Evolutionary conservation across 495 filamentous ascomycete species (phyloP), one percentile per base, ranked within the genome.

Genomic region (Tuber magnatum): DNA sequence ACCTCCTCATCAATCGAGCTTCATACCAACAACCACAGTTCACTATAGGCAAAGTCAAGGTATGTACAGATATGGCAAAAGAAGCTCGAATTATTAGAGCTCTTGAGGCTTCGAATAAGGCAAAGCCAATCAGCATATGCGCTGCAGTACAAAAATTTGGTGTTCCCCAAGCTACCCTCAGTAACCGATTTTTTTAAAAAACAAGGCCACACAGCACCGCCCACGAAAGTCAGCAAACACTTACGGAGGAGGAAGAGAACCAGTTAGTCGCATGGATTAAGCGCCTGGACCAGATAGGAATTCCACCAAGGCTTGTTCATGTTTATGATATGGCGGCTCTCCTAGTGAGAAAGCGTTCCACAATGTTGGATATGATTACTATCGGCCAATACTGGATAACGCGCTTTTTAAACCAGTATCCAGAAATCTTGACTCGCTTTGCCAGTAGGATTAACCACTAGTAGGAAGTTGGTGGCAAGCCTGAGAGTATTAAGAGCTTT

Each of bases 241-340:
- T 77, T n/a, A 74, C 38, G 0, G 40, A 69, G 14, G 65, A 70
- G 69, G 41, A 78, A 22, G 70, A 75, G 18, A 73, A 42, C 0
- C 56, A 43, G 20, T 24, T 77, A 8, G 76, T 65, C 40, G 4
- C 6, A 24, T 73, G 70, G 76, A 71, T 78, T 56, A 22, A 42
- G 4, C 40, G 22, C 48, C 74, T 77, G 28, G 48, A 74, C 32
- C 35, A 48, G 39, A 71, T 74, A 10, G 75, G 75, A 46, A 77
- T 74, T 51, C 69, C 72, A 77, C 44, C 71, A 77, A 74, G 20
- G 10, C 28, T 74, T 38, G 20, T 38, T 28, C 39, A 77, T 68
- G 10, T 74, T 1, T 9, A 74, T 41, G 38, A 74, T 8, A 77
- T 74, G 20, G 75, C 38, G 0, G 38, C 10, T 43, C 16, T 69